Percentiles rank a stretch among this genome's conserved stretches.
Conservation (phyloP, 148 eudicot genomes). For the Drosera capensis region DNA sequence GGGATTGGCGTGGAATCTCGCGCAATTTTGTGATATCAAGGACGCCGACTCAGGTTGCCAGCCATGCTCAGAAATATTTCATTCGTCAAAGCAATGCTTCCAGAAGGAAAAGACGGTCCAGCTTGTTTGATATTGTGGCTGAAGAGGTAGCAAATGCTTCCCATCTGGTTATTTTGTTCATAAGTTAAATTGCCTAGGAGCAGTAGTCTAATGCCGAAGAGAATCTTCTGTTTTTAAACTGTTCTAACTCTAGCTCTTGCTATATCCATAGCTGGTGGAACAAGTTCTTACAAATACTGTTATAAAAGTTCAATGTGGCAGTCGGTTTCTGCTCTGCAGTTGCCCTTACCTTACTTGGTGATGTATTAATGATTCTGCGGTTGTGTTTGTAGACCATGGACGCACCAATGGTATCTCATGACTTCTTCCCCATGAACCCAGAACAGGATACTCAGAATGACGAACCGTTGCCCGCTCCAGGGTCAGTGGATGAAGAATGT, state of each 20-base stretch:
- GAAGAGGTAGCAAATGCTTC: conserved; percentile 38
- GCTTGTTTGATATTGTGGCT: conserved; percentile 68
- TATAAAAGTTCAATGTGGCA: too few species aligned
- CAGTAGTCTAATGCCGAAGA: too few species aligned
- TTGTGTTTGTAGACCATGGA: conserved; percentile 27
- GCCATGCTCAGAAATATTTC: conserved; percentile 87
- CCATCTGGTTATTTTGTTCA: not conserved
- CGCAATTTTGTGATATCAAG: conserved; percentile 71
- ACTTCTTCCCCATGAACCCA: conserved; percentile 30
- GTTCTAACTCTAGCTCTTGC: too few species aligned
- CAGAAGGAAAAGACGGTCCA: conserved; percentile 73
- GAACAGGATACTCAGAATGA: conserved; percentile 25
- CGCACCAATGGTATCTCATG: conserved; percentile 34
- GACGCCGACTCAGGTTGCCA: conserved; percentile 93
- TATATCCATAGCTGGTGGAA: too few species aligned
- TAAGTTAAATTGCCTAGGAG: too few species aligned
- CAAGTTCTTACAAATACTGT: too few species aligned
- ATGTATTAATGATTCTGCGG: not conserved
- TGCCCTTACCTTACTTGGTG: not conserved
- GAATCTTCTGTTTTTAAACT: too few species aligned
- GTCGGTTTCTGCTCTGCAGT: not conserved
- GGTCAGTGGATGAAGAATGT: conserved; percentile 43
- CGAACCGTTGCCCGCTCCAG: conserved; percentile 21
- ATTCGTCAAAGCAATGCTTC: conserved; percentile 65
- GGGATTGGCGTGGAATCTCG: conserved; percentile 88